Evolutionary conservation across 495 filamentous ascomycete genomes (phyloP).

Genomic region (Neurospora intermedia): DNA sequence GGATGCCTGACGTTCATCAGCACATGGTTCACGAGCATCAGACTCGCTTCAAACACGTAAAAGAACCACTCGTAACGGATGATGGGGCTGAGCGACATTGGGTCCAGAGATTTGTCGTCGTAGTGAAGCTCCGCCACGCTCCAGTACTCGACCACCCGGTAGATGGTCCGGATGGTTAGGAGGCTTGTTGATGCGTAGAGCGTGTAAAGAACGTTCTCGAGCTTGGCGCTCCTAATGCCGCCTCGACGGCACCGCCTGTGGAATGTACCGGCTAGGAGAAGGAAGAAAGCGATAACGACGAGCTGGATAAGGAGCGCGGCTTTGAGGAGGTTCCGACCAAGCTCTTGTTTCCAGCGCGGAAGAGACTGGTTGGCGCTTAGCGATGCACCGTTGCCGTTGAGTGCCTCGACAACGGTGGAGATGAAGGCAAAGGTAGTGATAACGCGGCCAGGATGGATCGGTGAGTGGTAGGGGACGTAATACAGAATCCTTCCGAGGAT

Average conservation of each 20-base stretch:
- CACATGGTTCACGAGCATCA: slow-evolving; percentile 54
- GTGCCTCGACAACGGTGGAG: slow-evolving; percentile 48
- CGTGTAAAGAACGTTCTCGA: slow-evolving; percentile 47
- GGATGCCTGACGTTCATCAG: slow-evolving; percentile 57
- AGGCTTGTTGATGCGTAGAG: slow-evolving; percentile 53
- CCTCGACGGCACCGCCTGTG: slow-evolving; percentile 46
- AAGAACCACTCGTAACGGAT: slow-evolving; percentile 62
- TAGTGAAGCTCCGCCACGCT: slow-evolving; percentile 25
- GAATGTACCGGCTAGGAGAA: slow-evolving; percentile 47
- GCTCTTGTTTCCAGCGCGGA: slow-evolving; percentile 31
- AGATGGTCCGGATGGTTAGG: slow-evolving; percentile 54
- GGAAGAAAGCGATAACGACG: slow-evolving; percentile 49
- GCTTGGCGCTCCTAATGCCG: slow-evolving; percentile 42
- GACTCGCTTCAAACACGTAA: slow-evolving; percentile 54
- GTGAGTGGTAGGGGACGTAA: slow-evolving; percentile 67
- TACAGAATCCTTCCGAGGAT: slow-evolving; percentile 66
- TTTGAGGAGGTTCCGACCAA: slow-evolving; percentile 52
- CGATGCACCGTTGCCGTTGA: slow-evolving; percentile 61
- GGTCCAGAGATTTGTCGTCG: slow-evolving; percentile 19
- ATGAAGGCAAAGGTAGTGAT: slow-evolving; percentile 63
- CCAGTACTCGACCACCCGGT: slow-evolving; percentile 56
- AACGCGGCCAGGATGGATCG: slow-evolving; percentile 68
- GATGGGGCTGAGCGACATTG: slow-evolving; percentile 34
- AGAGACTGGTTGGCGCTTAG: slow-evolving; percentile 45
- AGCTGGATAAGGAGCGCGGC: slow-evolving; percentile 58